Percentiles rank a stretch among this genome's conserved stretches.
phyloP scores from a whole-genome alignment of 1,284 basidiomycete genomes.

The Malassezia equina region DNA sequence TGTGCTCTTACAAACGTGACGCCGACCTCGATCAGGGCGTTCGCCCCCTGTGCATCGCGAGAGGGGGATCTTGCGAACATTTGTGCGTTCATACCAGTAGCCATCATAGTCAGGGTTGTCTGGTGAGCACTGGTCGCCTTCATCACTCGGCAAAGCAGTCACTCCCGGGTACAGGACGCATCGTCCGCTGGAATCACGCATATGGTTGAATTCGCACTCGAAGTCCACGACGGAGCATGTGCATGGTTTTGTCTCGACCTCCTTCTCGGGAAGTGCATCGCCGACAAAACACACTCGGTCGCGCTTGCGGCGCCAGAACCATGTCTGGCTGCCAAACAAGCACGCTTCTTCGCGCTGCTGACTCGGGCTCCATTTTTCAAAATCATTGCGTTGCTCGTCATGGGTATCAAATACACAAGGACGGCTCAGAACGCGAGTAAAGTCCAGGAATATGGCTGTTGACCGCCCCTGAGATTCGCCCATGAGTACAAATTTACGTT shows the following conservation, averaged over 20 bases:
- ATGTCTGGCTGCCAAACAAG: slow-evolving; percentile 42
- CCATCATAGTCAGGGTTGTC: slow-evolving; percentile 25
- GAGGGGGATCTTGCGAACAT: slow-evolving; percentile 38
- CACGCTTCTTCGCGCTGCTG: slow-evolving; percentile 40
- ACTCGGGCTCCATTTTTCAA: slow-evolving; percentile 45
- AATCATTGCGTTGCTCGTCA: slow-evolving; percentile 34
- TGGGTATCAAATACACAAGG: slow-evolving; percentile 34
- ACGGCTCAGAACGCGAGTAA: slow-evolving; percentile 56
- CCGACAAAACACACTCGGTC: slow-evolving; percentile 42
- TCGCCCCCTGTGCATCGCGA: slow-evolving; percentile 36
- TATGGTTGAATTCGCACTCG: slow-evolving; percentile 47
- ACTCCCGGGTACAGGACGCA: slow-evolving; percentile 38
- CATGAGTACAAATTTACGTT: slow-evolving; percentile 77
- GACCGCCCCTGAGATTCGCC: slow-evolving; percentile 57
- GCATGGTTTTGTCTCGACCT: slow-evolving; percentile 29
- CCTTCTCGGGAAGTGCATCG: slow-evolving; percentile 30
- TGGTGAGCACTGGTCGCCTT: slow-evolving; percentile 29
- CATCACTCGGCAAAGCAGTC: slow-evolving; percentile 17
- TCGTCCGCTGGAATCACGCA: slow-evolving; percentile 25
- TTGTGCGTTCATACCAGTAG: slow-evolving; percentile 45
- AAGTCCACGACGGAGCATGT: slow-evolving; percentile 41
- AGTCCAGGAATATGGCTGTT: slow-evolving; percentile 78
- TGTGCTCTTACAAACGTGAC: slow-evolving; percentile 30
- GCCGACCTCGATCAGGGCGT: slow-evolving; percentile 34
- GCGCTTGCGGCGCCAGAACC: slow-evolving; percentile 42